phyloP scores from a whole-genome alignment of 257 asterid species.

The Solanum appendiculatum region DNA sequence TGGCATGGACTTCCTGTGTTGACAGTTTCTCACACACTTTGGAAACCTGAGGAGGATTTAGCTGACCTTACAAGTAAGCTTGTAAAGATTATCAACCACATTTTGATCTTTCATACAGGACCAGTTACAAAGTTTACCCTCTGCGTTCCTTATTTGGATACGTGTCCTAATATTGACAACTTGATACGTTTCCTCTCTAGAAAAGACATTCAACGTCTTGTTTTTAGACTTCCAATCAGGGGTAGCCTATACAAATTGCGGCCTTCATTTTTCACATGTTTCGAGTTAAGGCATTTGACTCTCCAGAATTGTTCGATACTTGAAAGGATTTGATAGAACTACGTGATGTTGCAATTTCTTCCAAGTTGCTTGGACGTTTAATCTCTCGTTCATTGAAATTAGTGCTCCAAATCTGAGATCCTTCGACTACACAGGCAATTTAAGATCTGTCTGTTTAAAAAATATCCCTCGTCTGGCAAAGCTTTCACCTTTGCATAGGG shows the following conservation, averaged over 20 bases:
- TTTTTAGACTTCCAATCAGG: not conserved
- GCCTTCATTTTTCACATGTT: not conserved
- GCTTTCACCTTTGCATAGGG: not conserved
- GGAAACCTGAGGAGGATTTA: not conserved
- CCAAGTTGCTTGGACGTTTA: not conserved
- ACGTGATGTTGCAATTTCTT: not conserved
- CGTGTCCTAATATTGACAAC: constrained; percentile 2
- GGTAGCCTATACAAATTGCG: not conserved
- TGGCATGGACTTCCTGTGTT: not conserved
- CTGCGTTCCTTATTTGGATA: not conserved
- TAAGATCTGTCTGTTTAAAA: not conserved
- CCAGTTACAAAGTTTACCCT: constrained; percentile 8
- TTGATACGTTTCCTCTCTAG: constrained; percentile 1
- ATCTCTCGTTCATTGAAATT: not conserved
- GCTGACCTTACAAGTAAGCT: not conserved
- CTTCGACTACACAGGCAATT: not conserved
- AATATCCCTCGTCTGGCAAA: not conserved
- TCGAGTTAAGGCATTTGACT: not conserved
- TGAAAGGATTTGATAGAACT: not conserved
- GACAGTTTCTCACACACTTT: not conserved
- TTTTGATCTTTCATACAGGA: constrained; percentile 7
- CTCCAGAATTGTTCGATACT: not conserved
- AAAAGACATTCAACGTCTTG: not conserved
- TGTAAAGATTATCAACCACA: not conserved
- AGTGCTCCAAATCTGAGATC: not conserved